Percentiles rank a stretch among this genome's conserved stretches.
phyloP scores from a whole-genome alignment of 2,329 filamentous ascomycete genomes.

The Didymella segeticola region DNA sequence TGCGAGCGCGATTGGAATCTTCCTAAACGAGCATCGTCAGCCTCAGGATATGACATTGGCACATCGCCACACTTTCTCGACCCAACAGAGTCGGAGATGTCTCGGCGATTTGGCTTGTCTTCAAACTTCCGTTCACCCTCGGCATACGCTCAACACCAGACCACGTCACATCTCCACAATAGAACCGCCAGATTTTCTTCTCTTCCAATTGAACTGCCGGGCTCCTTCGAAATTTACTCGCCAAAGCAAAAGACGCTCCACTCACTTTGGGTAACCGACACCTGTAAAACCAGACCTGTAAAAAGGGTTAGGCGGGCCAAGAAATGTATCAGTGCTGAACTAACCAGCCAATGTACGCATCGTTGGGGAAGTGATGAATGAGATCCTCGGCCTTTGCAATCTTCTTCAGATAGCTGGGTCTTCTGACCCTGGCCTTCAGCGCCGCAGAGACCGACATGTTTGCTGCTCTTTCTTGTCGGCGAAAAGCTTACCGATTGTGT shows the following conservation, averaged over 20 bases:
- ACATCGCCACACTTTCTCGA: not conserved
- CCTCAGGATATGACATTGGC: conserved; percentile 2
- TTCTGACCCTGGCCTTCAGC: conserved; percentile 75
- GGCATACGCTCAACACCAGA: conserved; percentile 20
- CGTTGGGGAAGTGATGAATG: conserved; percentile 81
- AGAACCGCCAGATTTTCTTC: not conserved
- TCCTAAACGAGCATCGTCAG: conserved; percentile 58
- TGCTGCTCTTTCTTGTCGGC: not conserved
- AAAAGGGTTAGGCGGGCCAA: conserved; percentile 45
- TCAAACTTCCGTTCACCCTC: conserved; percentile 40
- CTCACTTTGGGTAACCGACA: conserved; percentile 85
- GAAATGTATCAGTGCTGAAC: not conserved
- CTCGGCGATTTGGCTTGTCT: conserved; percentile 27
- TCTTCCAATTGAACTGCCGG: conserved; percentile 1
- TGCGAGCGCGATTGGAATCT: conserved; percentile 81
- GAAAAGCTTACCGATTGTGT: conserved; percentile 11
- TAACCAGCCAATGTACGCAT: conserved; percentile 79
- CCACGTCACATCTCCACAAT: conserved; percentile 15
- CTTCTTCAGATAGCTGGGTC: conserved; percentile 81
- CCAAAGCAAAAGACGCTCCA: conserved; percentile 18
- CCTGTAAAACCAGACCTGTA: conserved; percentile 93
- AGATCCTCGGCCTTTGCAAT: conserved; percentile 80
- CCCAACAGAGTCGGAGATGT: conserved; percentile 13
- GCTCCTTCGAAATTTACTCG: not conserved
- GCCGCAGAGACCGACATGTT: conserved; percentile 69